Base-by-base conservation (phyloP, 805 yeast genomes). In the Hanseniaspora jakobsenii region DNA sequence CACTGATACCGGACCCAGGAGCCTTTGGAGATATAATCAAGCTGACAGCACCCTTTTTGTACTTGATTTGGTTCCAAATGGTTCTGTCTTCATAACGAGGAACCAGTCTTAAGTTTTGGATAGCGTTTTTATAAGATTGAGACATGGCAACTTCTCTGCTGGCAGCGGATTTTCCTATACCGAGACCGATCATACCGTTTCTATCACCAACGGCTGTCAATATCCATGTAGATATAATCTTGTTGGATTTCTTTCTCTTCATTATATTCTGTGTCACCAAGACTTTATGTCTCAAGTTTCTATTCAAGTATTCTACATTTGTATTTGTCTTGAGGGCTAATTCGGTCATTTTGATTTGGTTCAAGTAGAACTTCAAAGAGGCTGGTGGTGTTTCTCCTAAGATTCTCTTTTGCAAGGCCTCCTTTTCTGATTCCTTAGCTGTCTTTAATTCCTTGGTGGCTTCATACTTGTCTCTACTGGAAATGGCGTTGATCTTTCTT, bases 31-130 rank as follows among this genome's bases (percentile, higher is more conserved):
- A 75, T 55, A 91, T 66, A 53, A 78, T 75, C 53, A 91, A 71
- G 53, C 80, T 74, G 44, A 86, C 87, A 30, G 95, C 93, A 56
- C 87, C 95, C 64, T 67, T 84, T 60, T 85, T 84, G 65, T 78
- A 71, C 54, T 81, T 81, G 46, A 89, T 70, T 49, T 81, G 79
- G 42, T 94, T 94, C 55, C 76, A 75, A 43, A 91, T 81, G 14
- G 98, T 91, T 66, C 98, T 75, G 54, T 85, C 73, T 64, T 91
- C 96, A 58, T 81, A 79, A 53, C 95, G 74, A 47, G 94, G 94
- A 43, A 91, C 73, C 53, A 77, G 75, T 32, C 72, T 71, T 58
- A 91, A 67, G 61, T 85, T 84, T 62, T 85, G 83, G 44, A 87
- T 81, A 1, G 97, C 96, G 56, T 82, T 80, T 94, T 94, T 83